Evolutionary conservation across 768 basidiomycete genomes (phyloP), one percentile per base, ranked within the genome.

Genomic region (Sutorius australiensis): DNA sequence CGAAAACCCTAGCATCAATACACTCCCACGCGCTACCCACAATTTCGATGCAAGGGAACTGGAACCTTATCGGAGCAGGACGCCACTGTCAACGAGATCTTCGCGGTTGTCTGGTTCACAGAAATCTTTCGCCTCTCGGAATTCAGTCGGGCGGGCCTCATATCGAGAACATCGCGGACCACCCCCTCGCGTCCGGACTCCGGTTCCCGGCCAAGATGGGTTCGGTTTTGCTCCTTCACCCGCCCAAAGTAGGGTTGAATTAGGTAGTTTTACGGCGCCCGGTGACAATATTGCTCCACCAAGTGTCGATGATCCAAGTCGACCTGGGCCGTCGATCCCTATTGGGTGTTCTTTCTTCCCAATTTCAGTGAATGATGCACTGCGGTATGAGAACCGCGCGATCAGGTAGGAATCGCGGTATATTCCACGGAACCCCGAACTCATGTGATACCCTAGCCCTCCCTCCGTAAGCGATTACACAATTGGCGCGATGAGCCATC

Each of bases 121-220:
- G 30, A 48, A n/a, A 11, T 64, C 66, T 4, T 30, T 0, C 16
- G 40, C 37, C 45, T 60, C 63, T 54, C 37, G 36, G 48, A 48
- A 24, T 17, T 65, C 67, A 3, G 19, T n/a, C 19, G 67, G 63
- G 10, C 63, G 63, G 31, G 46, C 54, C 1, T 63, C 66, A 16
- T 64, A 63, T 46, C 63, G 61, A 42, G 51, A 39, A 8, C 50
- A 67, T 38, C 58, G 2, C 21, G 67, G 61, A 7, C 50, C 55
- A 14, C 32, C 50, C 32, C 47, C 61, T 27, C 56, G 48, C 17
- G 30, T 27, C 39, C 59, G 56, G 32, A 54, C 49, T 0, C 57
- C 65, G n/a, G 39, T n/a, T 6, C 27, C 24, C 7, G 39, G 42
- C 24, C 44, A 30, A 42, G 21, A 21, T 33, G 12, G 5, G 9